Evolutionary conservation across 148 eudicot genomes (phyloP), one percentile per base, ranked within the genome.

Genomic region (Cornus controversa): DNA sequence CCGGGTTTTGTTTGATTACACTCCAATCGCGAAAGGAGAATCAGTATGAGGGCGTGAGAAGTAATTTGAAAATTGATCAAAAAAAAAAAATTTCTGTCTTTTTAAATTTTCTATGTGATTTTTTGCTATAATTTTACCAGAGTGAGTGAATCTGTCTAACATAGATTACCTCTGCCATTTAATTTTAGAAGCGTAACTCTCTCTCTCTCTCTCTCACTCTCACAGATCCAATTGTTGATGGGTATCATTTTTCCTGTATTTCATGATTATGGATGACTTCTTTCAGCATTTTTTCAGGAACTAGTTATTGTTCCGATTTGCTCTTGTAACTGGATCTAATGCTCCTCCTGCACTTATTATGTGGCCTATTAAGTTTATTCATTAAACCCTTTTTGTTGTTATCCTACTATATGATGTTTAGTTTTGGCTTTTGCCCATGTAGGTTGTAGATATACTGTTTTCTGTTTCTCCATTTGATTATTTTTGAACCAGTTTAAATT

Each of bases 1-100:
- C 74, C 80, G 75, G 53, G 82, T 72, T 68, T 64, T 70, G 22
- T 22, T 13, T 68, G 22, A 34, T 53, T 58, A 40, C 14, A 40
- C 31, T 66, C 31, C 70, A 66, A 64, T 28, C 34, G 64, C 54
- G 40, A 50, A 40, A 25, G 22, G 84, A 60, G 69, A 71, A 67
- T 70, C 27, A 36, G 58, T n/a, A 22, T 62, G 66, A 54, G 47
- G 1, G 63, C 53, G 5, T 71, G 57, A 65, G 31, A 40, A 25
- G 37, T 66, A 71, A 25, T 29, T 16, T 34, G 9, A 24, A 45
- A 24, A 9, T 16, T 45, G 57, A 74, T 8, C 45, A 36, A 36
- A n/a, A n/a, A n/a, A n/a, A n/a, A n/a, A n/a, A n/a, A n/a, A n/a
- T n/a, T n/a, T n/a, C 26, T 50, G 16, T 62, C 26, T 62, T 79